Conservation (phyloP, 768 basidiomycete species). For the Lentinus brumalis region DNA sequence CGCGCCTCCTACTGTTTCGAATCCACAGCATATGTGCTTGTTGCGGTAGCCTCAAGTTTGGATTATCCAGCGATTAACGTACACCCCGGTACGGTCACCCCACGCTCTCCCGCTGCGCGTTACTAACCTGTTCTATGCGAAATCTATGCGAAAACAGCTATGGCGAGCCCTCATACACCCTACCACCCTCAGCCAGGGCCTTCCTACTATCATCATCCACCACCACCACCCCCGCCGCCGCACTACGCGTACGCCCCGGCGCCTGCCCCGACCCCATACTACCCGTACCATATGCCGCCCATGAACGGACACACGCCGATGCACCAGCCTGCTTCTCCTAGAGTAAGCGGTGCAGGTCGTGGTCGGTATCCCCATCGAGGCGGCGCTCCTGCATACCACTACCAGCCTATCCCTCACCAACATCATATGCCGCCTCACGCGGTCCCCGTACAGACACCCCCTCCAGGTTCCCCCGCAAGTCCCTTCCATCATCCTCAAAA, state of each 20-base stretch:
- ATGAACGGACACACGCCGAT: conserved; percentile 42
- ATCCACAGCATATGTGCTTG: conserved; percentile 2
- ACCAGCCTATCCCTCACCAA: conserved; percentile 37
- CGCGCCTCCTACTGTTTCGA: background rate
- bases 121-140: background rate
- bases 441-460: conserved; percentile 23
- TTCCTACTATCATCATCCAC: conserved; percentile 32
- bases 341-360: conserved; percentile 36
- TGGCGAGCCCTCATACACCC: conserved; percentile 35
- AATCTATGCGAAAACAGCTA: conserved; percentile 27
- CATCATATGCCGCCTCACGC: conserved; percentile 27
- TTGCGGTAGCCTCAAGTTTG: conserved; percentile 9
- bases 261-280: conserved; percentile 31
- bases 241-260: conserved; percentile 26
- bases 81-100: background rate
- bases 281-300: conserved; percentile 39
- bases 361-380: conserved; percentile 38
- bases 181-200: conserved; percentile 36
- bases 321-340: conserved; percentile 40
- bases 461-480: conserved; percentile 31
- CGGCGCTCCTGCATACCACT: conserved; percentile 41
- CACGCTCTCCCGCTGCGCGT: background rate
- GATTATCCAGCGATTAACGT: conserved; percentile 3
- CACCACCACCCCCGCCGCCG: conserved; percentile 30
- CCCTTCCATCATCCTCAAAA: conserved; percentile 35